These are phyloP conservation scores for Knoxia roxburghii DNA, from an alignment of 257 asterid species.

Conservation along the genomic window DNA sequence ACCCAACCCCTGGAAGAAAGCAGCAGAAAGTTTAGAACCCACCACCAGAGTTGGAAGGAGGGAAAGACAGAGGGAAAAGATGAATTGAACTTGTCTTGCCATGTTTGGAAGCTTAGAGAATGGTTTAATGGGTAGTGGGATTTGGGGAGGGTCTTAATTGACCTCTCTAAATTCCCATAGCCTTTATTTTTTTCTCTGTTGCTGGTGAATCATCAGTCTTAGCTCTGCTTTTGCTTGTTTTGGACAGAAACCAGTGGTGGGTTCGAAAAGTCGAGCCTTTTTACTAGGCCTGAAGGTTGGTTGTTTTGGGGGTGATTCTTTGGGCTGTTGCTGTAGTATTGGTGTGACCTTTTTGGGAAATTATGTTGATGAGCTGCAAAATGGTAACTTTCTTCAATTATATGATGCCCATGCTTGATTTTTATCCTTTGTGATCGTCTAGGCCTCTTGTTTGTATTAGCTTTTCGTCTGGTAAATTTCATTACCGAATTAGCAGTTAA, in stretches of 20 bases:
- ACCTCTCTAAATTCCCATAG: conserved; percentile 73
- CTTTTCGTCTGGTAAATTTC: not conserved
- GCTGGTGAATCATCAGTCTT: conserved; percentile 1
- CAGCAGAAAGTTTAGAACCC: conserved; percentile 16
- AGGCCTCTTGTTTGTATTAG: not conserved
- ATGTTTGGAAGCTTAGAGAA: conserved; percentile 49
- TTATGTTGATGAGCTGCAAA: conserved; percentile 9
- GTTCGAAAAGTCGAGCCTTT: conserved; percentile 2
- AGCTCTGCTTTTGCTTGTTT: not conserved
- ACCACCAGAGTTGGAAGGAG: conserved; percentile 7
- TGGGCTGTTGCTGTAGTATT: conserved; percentile 1
- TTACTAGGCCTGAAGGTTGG: not conserved
- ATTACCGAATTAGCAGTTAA: not conserved
- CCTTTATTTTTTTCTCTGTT: not conserved
- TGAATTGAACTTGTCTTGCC: conserved; percentile 24
- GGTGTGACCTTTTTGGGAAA: conserved; percentile 6
- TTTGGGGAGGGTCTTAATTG: conserved; percentile 69
- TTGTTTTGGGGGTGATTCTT: conserved; percentile 6
- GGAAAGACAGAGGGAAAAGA: conserved; percentile 5
- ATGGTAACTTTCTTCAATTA: conserved; percentile 17
- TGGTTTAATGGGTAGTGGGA: conserved; percentile 64
- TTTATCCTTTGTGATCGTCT: not conserved
- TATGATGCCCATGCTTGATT: not conserved
- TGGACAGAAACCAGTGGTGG: not conserved
- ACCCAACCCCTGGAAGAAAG: conserved; percentile 13